These are phyloP conservation scores for Parathielavia hyrcaniae DNA, from an alignment of 495 filamentous ascomycete genomes.

Conservation along the genomic window DNA sequence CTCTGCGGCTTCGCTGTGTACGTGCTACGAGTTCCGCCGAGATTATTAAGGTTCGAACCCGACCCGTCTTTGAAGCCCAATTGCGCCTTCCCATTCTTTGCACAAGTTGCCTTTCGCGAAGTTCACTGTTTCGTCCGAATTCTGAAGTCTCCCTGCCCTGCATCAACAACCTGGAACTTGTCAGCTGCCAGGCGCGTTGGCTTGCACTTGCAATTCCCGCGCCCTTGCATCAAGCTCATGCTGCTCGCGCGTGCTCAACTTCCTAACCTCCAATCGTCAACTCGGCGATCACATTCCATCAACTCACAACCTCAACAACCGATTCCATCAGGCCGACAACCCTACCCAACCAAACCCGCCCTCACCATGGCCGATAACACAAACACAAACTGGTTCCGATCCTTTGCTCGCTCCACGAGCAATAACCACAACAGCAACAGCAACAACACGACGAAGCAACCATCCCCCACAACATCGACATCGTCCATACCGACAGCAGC, in stretches of 20 bases:
- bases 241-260: no score
- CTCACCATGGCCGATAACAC: slow-evolving; percentile 8
- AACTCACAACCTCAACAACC: neutral
- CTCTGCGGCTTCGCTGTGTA: no score
- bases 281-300: neutral
- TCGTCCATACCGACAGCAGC: no score
- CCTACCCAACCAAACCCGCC: neutral
- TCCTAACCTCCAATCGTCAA: neutral
- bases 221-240: neutral
- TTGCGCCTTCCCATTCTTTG: neutral
- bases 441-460: neutral
- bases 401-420: slow-evolving; percentile 9
- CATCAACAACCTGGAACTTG: no score
- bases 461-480: no score
- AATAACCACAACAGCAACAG: neutral
- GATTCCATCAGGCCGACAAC: neutral
- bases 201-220: no score
- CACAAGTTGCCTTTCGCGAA: neutral
- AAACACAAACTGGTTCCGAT: slow-evolving; percentile 8
- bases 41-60: no score
- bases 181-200: no score
- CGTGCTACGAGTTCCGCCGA: no score
- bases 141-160: no score
- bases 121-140: no score
- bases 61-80: no score